phyloP scores from a whole-genome alignment of 768 basidiomycete species.

The Sutorius australiensis region DNA sequence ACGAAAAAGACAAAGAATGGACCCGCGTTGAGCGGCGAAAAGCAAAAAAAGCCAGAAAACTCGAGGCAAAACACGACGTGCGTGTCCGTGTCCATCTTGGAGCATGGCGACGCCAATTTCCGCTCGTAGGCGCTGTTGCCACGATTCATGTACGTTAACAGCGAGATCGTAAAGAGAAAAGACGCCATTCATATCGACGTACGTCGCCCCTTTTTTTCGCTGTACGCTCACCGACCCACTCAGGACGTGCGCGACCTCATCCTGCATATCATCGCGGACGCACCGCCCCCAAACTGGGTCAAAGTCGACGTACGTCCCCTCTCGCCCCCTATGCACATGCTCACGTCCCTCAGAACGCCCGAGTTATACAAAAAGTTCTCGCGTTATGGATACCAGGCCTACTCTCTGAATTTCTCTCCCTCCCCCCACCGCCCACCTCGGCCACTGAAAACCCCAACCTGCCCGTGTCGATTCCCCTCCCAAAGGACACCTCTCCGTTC shows the following conservation, averaged over 20 bases:
- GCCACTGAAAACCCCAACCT: conserved; percentile 56
- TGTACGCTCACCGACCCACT: neutral
- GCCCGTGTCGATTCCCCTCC: conserved; percentile 47
- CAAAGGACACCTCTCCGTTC: conserved; percentile 35
- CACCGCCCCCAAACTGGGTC: conserved; percentile 84
- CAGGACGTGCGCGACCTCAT: conserved; percentile 89
- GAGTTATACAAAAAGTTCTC: conserved; percentile 74
- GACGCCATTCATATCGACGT: conserved; percentile 82
- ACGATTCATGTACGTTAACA: conserved; percentile 76
- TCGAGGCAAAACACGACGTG: conserved; percentile 57
- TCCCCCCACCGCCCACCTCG: conserved; percentile 69
- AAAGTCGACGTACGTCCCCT: conserved; percentile 61
- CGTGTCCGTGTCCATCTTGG: too few relatives aligned
- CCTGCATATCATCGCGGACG: conserved; percentile 77
- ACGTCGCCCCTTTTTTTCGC: conserved; percentile 18
- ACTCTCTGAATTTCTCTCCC: conserved; percentile 63
- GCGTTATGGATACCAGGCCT: conserved; percentile 84
- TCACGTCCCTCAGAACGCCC: conserved; percentile 53
- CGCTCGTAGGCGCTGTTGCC: conserved; percentile 38
- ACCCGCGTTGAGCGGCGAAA: conserved; percentile 71
- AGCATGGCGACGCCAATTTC: neutral
- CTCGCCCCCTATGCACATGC: neutral
- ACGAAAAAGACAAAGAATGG: conserved; percentile 44
- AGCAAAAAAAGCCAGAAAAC: conserved; percentile 62
- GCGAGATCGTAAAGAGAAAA: conserved; percentile 68